phyloP scores from a whole-genome alignment of 805 yeast species.

The Sporopachydermia lactativora region DNA sequence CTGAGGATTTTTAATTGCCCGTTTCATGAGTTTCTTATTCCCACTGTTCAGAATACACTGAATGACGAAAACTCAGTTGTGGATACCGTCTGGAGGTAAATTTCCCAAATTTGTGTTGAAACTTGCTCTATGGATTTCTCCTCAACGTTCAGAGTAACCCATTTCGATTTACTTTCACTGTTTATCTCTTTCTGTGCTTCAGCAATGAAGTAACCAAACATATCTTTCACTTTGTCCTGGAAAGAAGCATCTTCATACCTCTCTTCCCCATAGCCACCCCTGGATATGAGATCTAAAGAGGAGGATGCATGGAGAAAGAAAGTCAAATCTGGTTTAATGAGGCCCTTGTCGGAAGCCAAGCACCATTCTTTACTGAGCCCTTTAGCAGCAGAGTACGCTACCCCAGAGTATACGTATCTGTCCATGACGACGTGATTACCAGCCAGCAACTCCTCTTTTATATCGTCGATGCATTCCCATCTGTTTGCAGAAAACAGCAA shows the following conservation, averaged over 20 bases:
- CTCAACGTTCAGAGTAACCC: slow-evolving; percentile 47
- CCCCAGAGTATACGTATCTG: slow-evolving; percentile 84
- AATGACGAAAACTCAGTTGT: no score
- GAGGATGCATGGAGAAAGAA: slow-evolving; percentile 51
- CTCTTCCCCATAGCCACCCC: slow-evolving; percentile 91
- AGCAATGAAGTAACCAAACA: slow-evolving; percentile 41
- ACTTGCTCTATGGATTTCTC: slow-evolving; percentile 44
- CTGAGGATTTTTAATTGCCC: no score
- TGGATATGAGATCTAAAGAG: slow-evolving; percentile 25
- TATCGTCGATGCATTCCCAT: slow-evolving; percentile 61
- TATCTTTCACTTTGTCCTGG: slow-evolving; percentile 53
- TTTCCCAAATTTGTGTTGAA: slow-evolving; percentile 27
- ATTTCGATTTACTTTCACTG: slow-evolving; percentile 9
- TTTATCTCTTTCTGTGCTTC: slow-evolving; percentile 20
- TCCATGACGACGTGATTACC: slow-evolving; percentile 64
- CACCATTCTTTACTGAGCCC: slow-evolving; percentile 69
- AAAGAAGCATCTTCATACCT: slow-evolving; percentile 68
- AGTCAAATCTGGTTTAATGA: slow-evolving; percentile 77
- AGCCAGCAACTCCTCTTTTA: slow-evolving; percentile 27
- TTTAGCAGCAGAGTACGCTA: slow-evolving; percentile 85
- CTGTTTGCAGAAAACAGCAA: slow-evolving; percentile 83
- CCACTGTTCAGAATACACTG: no score
- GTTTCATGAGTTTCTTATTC: no score
- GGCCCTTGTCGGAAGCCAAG: slow-evolving; percentile 62
- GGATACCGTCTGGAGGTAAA: no score